Evolutionary conservation across 768 basidiomycete genomes (phyloP).

Genomic region (Hydnomerulius pinastri): DNA sequence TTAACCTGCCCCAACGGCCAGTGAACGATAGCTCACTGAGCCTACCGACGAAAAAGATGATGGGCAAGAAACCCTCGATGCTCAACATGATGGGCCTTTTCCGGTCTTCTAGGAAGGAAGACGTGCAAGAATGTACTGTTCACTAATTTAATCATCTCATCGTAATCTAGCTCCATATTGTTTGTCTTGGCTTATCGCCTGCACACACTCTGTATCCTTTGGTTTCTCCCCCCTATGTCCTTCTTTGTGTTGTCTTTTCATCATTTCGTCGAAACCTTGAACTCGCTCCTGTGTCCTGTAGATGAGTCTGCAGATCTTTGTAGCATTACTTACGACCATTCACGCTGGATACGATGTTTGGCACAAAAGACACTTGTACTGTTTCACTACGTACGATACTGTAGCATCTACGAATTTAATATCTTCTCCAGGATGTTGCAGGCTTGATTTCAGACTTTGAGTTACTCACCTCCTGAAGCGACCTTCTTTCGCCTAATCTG

Average conservation of each 20-base stretch:
- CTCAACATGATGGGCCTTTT: constrained; percentile 34
- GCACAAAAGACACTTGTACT: neutral
- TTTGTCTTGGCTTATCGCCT: neutral
- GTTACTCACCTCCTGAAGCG: too few species aligned
- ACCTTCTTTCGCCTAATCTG: too few species aligned
- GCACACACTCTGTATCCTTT: neutral
- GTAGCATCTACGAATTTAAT: neutral
- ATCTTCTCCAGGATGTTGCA: too few species aligned
- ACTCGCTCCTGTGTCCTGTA: too few species aligned
- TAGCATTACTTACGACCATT: constrained; percentile 1
- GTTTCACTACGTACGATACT: neutral
- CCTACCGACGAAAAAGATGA: constrained; percentile 14
- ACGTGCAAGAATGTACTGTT: neutral
- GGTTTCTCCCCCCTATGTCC: too few species aligned
- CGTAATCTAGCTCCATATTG: neutral
- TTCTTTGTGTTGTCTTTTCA: too few species aligned
- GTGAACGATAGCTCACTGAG: constrained; percentile 8
- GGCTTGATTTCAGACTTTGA: too few species aligned
- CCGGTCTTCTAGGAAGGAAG: constrained; percentile 27
- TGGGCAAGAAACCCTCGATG: constrained; percentile 25
- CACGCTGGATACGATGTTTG: neutral
- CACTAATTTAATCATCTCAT: neutral
- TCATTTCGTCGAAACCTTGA: too few species aligned
- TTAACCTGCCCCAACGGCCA: constrained; percentile 7
- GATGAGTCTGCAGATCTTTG: too few species aligned